These are phyloP conservation scores for Rhizophagus sp. DNA, from an alignment of 192 early-diverging fungal species.

Conservation along the genomic window DNA sequence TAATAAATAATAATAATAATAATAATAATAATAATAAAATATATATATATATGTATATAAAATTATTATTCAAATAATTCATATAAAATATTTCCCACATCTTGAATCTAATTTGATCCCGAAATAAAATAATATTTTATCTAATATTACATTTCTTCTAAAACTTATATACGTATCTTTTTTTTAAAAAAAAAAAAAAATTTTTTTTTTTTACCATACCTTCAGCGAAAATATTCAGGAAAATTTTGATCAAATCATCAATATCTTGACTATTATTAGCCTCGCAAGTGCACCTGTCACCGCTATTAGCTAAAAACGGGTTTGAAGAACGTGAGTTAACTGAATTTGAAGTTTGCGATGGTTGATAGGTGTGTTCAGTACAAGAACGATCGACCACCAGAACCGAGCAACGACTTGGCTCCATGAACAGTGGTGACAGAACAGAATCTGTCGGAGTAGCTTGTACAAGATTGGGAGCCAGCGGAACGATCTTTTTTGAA, in stretches of 20 bases:
- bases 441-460: constrained; percentile 25
- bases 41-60: no score
- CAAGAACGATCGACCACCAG: constrained; percentile 27
- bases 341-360: neutral
- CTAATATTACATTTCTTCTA: no score
- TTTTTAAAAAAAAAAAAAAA: no score
- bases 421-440: constrained; percentile 26
- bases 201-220: neutral
- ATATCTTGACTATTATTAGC: neutral
- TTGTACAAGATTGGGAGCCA: constrained; percentile 23
- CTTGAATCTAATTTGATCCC: no score
- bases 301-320: neutral
- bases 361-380: constrained; percentile 18
- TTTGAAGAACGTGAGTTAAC: neutral
- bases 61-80: no score
- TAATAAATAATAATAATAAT: no score
- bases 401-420: constrained; percentile 28
- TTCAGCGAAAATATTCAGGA: constrained; percentile 19
- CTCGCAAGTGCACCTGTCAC: constrained; percentile 18
- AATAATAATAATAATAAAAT: no score
- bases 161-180: no score
- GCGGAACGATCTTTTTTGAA: constrained; percentile 10
- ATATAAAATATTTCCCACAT: no score
- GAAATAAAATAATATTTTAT: no score
- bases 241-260: constrained; percentile 20